Evolutionary conservation across 129 eudicot species (phyloP).

Genomic region (Lonicera japonica): DNA sequence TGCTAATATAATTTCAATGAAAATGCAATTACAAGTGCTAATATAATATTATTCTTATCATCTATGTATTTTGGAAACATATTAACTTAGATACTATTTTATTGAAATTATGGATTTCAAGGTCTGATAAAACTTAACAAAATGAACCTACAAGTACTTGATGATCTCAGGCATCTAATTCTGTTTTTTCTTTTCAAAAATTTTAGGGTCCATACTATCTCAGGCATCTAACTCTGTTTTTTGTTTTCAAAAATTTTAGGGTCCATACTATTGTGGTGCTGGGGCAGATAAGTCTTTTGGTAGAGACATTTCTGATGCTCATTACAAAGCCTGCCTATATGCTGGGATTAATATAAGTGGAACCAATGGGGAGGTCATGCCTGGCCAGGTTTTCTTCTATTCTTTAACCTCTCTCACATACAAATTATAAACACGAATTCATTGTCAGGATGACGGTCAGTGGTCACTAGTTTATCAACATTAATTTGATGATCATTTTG

Average conservation of each 20-base stretch:
- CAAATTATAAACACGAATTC: background rate
- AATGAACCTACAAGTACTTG: background rate
- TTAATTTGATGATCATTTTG: background rate
- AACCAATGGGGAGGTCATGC: constrained; percentile 98
- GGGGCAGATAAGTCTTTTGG: constrained; percentile 98
- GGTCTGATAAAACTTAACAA: background rate
- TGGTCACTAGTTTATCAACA: background rate
- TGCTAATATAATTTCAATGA: too few relatives aligned
- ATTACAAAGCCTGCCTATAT: constrained; percentile 97
- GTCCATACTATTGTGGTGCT: constrained; percentile 96
- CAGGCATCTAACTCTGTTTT: too few relatives aligned
- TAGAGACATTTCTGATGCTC: constrained; percentile 94
- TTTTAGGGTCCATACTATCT: too few relatives aligned
- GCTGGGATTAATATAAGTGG: constrained; percentile 98
- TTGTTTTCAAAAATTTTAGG: constrained; percentile 35
- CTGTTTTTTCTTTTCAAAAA: too few relatives aligned
- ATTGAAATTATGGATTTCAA: background rate
- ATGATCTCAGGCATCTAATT: background rate
- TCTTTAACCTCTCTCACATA: constrained; percentile 1
- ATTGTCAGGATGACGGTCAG: background rate
- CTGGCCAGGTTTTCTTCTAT: constrained; percentile 77
- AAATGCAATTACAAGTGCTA: too few relatives aligned
- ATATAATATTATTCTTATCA: too few relatives aligned
- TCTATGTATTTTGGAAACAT: too few relatives aligned
- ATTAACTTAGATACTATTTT: too few relatives aligned